phyloP scores from a whole-genome alignment of 768 basidiomycete species.

The Collybia nuda region DNA sequence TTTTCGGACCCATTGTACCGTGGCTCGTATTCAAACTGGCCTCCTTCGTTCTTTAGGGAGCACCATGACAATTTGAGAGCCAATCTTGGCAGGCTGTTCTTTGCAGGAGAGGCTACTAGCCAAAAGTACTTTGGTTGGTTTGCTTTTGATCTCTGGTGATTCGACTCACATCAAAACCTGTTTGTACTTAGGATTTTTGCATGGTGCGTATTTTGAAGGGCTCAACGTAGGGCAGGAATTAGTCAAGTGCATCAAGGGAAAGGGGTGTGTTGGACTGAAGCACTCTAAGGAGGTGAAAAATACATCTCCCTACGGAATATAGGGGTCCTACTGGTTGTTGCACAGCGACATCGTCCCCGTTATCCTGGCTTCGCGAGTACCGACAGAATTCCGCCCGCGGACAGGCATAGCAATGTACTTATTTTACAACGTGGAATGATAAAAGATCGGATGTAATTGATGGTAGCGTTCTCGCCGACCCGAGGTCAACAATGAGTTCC shows the following conservation, averaged over 20 bases:
- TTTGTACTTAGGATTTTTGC: conserved; percentile 58
- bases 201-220: conserved; percentile 62
- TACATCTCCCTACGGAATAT: conserved; percentile 19
- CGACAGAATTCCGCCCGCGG: no score
- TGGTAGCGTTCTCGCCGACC: no score
- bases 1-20: conserved; percentile 48
- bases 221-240: conserved; percentile 36
- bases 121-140: conserved; percentile 55
- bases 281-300: conserved; percentile 24
- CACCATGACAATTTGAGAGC: conserved; percentile 60
- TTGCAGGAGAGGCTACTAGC: conserved; percentile 64
- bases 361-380: no score
- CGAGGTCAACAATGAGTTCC: no score
- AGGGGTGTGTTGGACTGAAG: conserved; percentile 20
- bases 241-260: conserved; percentile 37
- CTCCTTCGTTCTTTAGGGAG: conserved; percentile 51
- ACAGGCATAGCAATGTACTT: no score
- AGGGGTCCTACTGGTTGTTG: no score
- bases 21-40: conserved; percentile 73
- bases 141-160: neutral
- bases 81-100: conserved; percentile 55
- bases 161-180: neutral
- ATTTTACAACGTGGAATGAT: no score
- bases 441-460: no score
- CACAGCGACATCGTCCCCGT: no score